Evolutionary conservation across 495 filamentous ascomycete genomes (phyloP).

Genomic region (Xylaria nigripes): DNA sequence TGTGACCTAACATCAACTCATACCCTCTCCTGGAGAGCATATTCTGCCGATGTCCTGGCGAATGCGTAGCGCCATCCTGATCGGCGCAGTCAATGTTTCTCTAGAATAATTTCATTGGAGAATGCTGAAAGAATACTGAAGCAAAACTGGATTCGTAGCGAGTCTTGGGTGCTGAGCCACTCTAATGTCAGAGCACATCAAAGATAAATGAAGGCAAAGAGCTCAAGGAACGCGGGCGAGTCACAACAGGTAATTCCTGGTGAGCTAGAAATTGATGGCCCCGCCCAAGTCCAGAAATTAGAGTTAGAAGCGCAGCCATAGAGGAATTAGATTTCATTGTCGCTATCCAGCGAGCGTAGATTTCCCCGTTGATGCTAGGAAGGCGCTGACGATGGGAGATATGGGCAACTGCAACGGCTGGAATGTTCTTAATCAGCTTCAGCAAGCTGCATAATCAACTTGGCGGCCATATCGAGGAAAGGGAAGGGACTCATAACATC

Average conservation of each 20-base stretch:
- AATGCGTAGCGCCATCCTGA: background rate
- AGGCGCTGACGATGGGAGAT: background rate
- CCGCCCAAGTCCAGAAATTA: background rate
- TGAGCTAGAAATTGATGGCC: background rate
- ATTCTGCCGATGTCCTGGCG: background rate
- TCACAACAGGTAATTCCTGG: background rate
- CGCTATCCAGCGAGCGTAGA: background rate
- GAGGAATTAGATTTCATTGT: background rate
- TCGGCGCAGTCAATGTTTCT: background rate
- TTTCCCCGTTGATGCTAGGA: background rate
- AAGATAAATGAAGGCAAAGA: background rate
- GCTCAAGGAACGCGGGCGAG: background rate
- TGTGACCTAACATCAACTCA: background rate
- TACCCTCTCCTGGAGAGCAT: background rate
- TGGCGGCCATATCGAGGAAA: slow-evolving; percentile 65
- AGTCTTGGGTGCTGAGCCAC: background rate
- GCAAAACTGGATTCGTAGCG: background rate
- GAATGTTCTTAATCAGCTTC: slow-evolving; percentile 46
- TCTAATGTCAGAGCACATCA: background rate
- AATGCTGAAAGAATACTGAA: background rate
- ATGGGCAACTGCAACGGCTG: background rate
- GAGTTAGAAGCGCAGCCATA: background rate
- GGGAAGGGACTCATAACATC: slow-evolving; percentile 68
- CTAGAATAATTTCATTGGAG: background rate
- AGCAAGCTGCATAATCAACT: slow-evolving; percentile 67